Evolutionary conservation across 202 grass and related monocot genomes (phyloP), one percentile per base, ranked within the genome.

Genomic region (Carex sylvatica): DNA sequence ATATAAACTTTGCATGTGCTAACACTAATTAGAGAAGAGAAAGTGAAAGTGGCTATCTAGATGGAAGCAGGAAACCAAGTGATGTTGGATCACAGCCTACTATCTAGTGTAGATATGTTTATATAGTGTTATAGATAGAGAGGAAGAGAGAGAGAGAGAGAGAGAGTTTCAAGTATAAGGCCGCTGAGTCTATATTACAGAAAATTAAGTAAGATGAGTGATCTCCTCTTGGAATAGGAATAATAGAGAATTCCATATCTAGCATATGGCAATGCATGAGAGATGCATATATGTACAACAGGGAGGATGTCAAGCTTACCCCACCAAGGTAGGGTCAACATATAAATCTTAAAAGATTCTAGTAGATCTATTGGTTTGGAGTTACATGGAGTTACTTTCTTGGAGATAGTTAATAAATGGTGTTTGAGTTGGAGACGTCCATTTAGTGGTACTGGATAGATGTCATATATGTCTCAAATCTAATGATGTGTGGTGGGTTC

Each of bases 151-250:
- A 14, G 55, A 67, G 49, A 18, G 80, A 84, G 70, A 60, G 46
- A 51, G 85, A 90, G 81, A 80, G 71, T 78, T 89, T 68, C 51
- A 87, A 68, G 70, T 83, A 55, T 77, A 31, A 77, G 51, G 73
- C 26, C 15, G 26, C 73, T 55, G 14, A 8, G 15, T 20, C 14
- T 76, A n/a, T 58, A 58, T 58, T 58, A 77, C 52, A 77, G 28
- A 52, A 35, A 77, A 77, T 9, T 54, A 76, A 46, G 46, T 74
- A 31, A 75, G 24, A 24, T 18, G 51, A 76, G 2, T 19, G 19
- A 18, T 54, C 13, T 35, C 51, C 72, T 56, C 49, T 33, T 75
- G 24, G 10, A 47, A 23, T 62, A 62, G 20, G 3, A 77, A n/a
- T 56, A 77, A 47, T 71, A 22, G 68, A 71, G 3, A 36, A 56